These are phyloP conservation scores for Trichoderma simmonsii DNA, from an alignment of 2,329 filamentous ascomycete genomes.

Conservation along the genomic window DNA sequence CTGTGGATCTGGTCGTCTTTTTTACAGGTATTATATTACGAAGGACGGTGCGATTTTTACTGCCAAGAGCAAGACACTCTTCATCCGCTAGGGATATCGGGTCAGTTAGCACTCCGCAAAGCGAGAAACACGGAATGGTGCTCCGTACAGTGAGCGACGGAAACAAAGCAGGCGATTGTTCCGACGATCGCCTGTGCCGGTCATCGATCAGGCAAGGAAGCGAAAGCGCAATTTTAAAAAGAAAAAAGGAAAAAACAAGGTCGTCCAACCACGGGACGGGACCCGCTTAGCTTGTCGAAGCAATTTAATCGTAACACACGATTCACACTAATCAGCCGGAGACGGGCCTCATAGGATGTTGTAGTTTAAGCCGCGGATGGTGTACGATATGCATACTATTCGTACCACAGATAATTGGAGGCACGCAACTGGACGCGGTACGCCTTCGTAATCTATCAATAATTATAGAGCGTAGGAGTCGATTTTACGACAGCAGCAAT, in stretches of 20 bases:
- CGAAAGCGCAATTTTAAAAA: slow-evolving; percentile 1
- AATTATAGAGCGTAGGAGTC: not conserved
- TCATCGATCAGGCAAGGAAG: not conserved
- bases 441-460: not conserved
- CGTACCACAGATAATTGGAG: not conserved
- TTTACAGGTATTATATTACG: not conserved
- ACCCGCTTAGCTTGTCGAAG: not conserved
- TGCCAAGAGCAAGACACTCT: not conserved
- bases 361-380: not conserved
- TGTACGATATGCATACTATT: not conserved
- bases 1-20: not conserved
- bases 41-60: not conserved
- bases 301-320: slow-evolving; percentile 14
- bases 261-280: not conserved
- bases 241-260: not conserved
- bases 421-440: not conserved
- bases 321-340: slow-evolving; percentile 6
- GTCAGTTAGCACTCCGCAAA: not conserved
- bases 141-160: not conserved
- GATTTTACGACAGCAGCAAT: not conserved
- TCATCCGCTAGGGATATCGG: not conserved
- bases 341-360: not conserved
- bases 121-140: not conserved
- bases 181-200: slow-evolving; percentile 1
- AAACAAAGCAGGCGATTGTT: not conserved